Conservation (phyloP, 192 early-diverging fungal species). For the Coemansia umbellata region DNA sequence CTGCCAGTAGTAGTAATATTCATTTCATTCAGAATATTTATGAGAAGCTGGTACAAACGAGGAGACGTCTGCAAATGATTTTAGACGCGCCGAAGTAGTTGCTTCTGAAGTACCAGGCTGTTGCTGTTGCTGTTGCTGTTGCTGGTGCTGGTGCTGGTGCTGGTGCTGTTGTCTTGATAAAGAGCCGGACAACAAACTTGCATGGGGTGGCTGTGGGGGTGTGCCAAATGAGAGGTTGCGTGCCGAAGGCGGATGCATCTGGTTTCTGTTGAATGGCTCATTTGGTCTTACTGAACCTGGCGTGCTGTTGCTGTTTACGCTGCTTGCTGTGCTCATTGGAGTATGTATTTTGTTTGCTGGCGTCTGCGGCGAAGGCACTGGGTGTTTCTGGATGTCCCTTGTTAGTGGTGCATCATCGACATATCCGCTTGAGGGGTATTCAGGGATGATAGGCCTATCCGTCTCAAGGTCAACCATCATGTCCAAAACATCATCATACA, state of each 20-base stretch:
- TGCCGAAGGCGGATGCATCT: neutral
- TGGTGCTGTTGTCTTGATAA: neutral
- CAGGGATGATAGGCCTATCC: conserved; percentile 34
- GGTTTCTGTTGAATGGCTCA: neutral
- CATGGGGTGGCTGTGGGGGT: conserved; percentile 1
- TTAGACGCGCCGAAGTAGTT: conserved; percentile 2
- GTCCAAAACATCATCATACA: conserved; percentile 30
- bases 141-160: neutral
- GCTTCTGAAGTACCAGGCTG: neutral
- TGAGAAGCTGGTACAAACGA: conserved; percentile 24
- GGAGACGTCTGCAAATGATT: conserved; percentile 34
- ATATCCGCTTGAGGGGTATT: conserved; percentile 20
- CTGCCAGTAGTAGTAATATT: no score
- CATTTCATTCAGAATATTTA: neutral
- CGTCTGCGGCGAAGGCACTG: neutral
- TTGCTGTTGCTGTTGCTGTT: neutral
- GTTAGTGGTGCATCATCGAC: conserved; percentile 5
- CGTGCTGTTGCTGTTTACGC: neutral
- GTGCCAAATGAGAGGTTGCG: conserved; percentile 21
- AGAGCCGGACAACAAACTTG: neutral
- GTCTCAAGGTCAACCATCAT: conserved; percentile 34
- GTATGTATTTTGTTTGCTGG: neutral
- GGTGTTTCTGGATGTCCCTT: neutral
- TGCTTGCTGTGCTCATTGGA: neutral
- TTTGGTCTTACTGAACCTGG: neutral